Percentiles rank a stretch among this genome's conserved stretches.
phyloP scores from a whole-genome alignment of 768 basidiomycete species.

The Rickenella mellea region DNA sequence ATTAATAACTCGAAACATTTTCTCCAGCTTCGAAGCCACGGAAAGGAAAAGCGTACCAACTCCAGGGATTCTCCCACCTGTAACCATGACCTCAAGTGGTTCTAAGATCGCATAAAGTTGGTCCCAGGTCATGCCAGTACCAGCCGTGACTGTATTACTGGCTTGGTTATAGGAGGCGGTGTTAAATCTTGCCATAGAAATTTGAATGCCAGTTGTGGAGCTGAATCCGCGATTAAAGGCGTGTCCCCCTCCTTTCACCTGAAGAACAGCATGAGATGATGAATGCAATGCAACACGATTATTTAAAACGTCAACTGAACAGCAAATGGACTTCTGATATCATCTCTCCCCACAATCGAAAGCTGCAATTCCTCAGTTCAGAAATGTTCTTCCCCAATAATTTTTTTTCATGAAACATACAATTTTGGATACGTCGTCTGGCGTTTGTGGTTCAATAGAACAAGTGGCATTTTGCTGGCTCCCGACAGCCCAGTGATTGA shows the following conservation, averaged over 20 bases:
- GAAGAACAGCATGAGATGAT: not conserved
- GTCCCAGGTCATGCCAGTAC: conserved; percentile 14
- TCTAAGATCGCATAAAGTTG: conserved; percentile 10
- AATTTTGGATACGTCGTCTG: conserved; percentile 9
- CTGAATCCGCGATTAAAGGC: conserved; percentile 12
- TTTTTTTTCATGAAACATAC: conserved; percentile 4
- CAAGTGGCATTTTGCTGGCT: conserved; percentile 8
- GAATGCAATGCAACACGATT: no score
- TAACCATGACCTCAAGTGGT: conserved; percentile 10
- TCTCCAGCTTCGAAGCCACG: conserved; percentile 11
- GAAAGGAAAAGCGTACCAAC: conserved; percentile 13
- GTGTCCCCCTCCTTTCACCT: conserved; percentile 16
- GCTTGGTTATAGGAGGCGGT: conserved; percentile 3
- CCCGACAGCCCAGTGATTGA: conserved; percentile 4
- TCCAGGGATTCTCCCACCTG: conserved; percentile 10
- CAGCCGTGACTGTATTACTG: conserved; percentile 5
- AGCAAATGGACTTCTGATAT: conserved; percentile 9
- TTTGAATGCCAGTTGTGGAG: conserved; percentile 14
- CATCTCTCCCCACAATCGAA: conserved; percentile 8
- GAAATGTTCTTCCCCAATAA: not conserved
- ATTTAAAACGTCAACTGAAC: conserved; percentile 3
- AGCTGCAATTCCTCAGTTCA: conserved; percentile 2
- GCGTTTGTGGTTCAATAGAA: conserved; percentile 12
- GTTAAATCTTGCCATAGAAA: conserved; percentile 11
- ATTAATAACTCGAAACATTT: not conserved